A percentile compares a stretch with the other conserved stretches of the same genome.
phyloP scores from a whole-genome alignment of 2,329 filamentous ascomycete species.

The Fusarium abutilonis region DNA sequence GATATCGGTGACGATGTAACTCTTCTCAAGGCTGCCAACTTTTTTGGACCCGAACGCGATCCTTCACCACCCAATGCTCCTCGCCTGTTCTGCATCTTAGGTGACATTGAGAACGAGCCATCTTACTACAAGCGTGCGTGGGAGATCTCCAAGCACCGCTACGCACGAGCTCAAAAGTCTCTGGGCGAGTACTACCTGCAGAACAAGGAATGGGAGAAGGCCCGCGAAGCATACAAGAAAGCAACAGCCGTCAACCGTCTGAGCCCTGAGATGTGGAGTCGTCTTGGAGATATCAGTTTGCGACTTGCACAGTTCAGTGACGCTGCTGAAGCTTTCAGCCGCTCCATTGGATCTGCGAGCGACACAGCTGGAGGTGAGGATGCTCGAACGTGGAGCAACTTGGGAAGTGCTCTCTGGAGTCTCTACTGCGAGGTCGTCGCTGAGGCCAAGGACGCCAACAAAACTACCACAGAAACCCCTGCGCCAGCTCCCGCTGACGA shows the following conservation, averaged over 20 bases:
- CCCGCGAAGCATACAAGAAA: conserved; percentile 79
- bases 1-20: conserved; percentile 62
- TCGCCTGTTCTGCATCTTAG: conserved; percentile 90
- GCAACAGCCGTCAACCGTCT: conserved; percentile 83
- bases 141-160: conserved; percentile 83
- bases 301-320: conserved; percentile 79
- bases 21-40: conserved; percentile 64
- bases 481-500: conserved; percentile 36
- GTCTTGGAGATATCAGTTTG: conserved; percentile 87
- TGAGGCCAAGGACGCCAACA: conserved; percentile 47
- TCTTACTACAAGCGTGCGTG: conserved; percentile 85
- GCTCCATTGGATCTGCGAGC: conserved; percentile 74
- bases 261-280: conserved; percentile 86
- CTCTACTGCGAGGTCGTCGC: conserved; percentile 67
- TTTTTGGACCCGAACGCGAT: conserved; percentile 69
- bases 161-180: conserved; percentile 86
- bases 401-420: conserved; percentile 83
- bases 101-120: conserved; percentile 82
- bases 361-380: conserved; percentile 81
- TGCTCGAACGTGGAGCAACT: conserved; percentile 93
- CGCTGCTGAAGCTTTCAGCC: conserved; percentile 83
- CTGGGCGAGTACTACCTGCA: conserved; percentile 82
- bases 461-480: conserved; percentile 36
- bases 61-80: conserved; percentile 84
- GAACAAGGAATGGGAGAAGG: conserved; percentile 71